Evolutionary conservation across 2,329 filamentous ascomycete genomes (phyloP), one percentile per base, ranked within the genome.

Genomic region (Fusarium heterosporum): DNA sequence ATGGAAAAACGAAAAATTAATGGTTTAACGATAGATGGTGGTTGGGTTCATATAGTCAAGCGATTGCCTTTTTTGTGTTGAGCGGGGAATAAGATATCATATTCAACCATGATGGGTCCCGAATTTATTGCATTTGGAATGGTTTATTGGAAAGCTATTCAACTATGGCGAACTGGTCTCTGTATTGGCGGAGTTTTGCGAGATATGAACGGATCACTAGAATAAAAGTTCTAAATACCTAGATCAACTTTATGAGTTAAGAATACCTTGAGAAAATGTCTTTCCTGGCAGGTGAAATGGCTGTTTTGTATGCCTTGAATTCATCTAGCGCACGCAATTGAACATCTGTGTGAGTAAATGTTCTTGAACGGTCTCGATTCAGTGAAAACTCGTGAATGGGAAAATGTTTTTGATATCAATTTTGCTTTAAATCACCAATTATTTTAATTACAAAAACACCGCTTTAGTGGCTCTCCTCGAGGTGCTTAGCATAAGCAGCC

Each of bases 401-500:
- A 41, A n/a, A 55, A 59, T 50, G 19, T 10, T 51, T n/a, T 13
- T 66, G 48, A 69, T 69, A 68, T 69, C 49, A 51, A 36, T 61
- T 59, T 60, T 60, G 43, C 54, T 67, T 66, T 48, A 50, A 57
- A 68, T 57, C 45, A 52, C 19, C 19, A 47, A 68, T 68, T 65
- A 65, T 53, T 46, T 43, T 40, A 16, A 30, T 19, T 30, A 50
- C 28, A 47, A 52, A 56, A 39, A 3, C 34, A 34, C 9, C 39
- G 14, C 29, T 47, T 58, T 36, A 69, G 25, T 72, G 56, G 29
- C 34, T 41, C 19, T 65, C 60, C 48, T 72, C 55, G 38, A 59
- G 46, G 42, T 69, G 66, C 64, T 72, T 64, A 22, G 64, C 65
- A 59, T 97, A 97, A 69, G 86, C 88, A 73, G 87, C 85, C 68